A percentile compares a stretch with the other conserved stretches of the same genome.
Evolutionary conservation across 208 protist species (phyloP).

Genomic region (Trypanosoma vivax): DNA sequence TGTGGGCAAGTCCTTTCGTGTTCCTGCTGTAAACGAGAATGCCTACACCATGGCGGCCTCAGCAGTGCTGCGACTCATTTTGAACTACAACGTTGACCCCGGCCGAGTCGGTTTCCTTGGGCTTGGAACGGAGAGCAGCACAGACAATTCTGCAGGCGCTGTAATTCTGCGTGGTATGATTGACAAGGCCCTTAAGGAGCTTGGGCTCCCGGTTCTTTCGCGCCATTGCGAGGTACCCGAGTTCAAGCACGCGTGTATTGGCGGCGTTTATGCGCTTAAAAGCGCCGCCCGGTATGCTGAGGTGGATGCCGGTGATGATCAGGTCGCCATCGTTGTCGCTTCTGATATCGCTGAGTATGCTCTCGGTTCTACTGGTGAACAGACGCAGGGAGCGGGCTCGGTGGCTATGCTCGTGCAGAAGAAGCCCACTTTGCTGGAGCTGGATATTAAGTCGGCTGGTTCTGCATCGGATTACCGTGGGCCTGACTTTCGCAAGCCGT

Average conservation of each 20-base stretch:
- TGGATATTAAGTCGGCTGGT: constrained; percentile 69
- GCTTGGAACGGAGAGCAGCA: constrained; percentile 83
- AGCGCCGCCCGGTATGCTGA: constrained; percentile 63
- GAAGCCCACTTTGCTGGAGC: constrained; percentile 61
- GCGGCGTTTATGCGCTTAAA: constrained; percentile 86
- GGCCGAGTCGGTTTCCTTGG: constrained; percentile 79
- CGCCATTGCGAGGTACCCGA: constrained; percentile 87
- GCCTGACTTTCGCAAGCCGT: constrained; percentile 88
- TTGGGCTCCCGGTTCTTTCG: constrained; percentile 63
- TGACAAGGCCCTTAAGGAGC: constrained; percentile 66
- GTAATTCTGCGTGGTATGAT: constrained; percentile 90
- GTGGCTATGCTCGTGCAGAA: constrained; percentile 82
- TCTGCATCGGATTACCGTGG: constrained; percentile 84
- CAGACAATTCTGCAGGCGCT: constrained; percentile 86
- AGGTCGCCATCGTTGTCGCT: constrained; percentile 80
- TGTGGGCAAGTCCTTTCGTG: constrained; percentile 84
- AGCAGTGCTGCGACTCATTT: constrained; percentile 82
- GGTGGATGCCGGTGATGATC: constrained; percentile 49
- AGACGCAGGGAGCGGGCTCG: constrained; percentile 84
- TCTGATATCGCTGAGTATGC: constrained; percentile 89
- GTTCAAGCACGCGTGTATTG: constrained; percentile 91
- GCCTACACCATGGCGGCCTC: constrained; percentile 89
- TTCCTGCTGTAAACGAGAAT: constrained; percentile 80
- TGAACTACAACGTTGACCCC: constrained; percentile 83
- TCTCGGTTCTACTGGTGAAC: constrained; percentile 82